These are phyloP conservation scores for Penicillium pulvis DNA, from an alignment of 495 filamentous ascomycete species.

Conservation along the genomic window DNA sequence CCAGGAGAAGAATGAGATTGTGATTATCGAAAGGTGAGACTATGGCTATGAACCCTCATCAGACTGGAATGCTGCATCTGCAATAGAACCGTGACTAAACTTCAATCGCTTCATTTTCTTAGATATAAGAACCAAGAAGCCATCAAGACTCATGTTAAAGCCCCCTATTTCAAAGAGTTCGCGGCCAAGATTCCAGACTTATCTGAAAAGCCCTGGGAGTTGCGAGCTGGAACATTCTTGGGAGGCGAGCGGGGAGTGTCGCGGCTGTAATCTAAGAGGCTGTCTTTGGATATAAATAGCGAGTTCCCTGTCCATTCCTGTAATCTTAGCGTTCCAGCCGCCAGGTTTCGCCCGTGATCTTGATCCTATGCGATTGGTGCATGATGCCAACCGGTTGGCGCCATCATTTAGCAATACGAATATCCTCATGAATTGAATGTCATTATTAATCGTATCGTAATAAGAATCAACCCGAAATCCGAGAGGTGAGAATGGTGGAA, in stretches of 20 bases:
- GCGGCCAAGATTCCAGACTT: conserved; percentile 21
- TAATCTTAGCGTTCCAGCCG: background rate
- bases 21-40: conserved; percentile 37
- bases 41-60: no score
- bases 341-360: conserved; percentile 17
- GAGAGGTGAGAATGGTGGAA: no score
- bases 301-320: background rate
- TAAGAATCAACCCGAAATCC: no score
- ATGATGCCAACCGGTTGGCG: conserved; percentile 4
- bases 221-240: conserved; percentile 29
- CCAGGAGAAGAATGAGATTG: conserved; percentile 32
- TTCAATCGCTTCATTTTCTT: background rate
- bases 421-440: background rate
- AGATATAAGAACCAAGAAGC: conserved; percentile 39
- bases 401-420: background rate
- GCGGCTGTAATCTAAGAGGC: conserved; percentile 20
- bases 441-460: background rate
- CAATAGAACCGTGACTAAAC: background rate
- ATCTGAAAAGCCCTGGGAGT: conserved; percentile 30
- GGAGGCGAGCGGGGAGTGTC: conserved; percentile 25
- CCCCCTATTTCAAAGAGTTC: conserved; percentile 33
- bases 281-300: conserved; percentile 18
- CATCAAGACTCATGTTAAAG: conserved; percentile 27
- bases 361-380: conserved; percentile 28
- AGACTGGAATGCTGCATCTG: background rate